Conservation (phyloP, 371 early-diverging fungal species). For the Blyttiomyces sp. region DNA sequence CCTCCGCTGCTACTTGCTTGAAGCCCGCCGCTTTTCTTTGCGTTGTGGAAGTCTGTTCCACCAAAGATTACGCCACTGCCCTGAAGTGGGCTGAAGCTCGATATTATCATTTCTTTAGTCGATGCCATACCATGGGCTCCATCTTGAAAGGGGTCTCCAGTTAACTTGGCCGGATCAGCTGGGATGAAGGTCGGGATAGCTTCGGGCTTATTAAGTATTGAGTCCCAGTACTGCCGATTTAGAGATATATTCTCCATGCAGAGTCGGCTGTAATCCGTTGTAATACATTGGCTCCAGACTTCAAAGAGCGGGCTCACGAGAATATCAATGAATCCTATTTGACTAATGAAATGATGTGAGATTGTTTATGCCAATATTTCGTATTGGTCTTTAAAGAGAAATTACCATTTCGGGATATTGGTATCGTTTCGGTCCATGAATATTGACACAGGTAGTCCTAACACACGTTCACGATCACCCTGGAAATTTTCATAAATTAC, state of each 20-base stretch:
- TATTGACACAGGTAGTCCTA: constrained; percentile 51
- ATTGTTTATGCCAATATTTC: constrained; percentile 1
- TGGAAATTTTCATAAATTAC: constrained; percentile 10
- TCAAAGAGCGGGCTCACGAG: constrained; percentile 51
- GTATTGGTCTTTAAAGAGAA: background rate
- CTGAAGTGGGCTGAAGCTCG: too few relatives aligned
- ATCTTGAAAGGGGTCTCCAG: too few relatives aligned
- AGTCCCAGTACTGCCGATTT: constrained; percentile 40
- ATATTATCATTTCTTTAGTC: too few relatives aligned
- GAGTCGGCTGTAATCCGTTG: constrained; percentile 32
- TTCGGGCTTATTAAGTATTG: constrained; percentile 16
- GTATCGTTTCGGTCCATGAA: constrained; percentile 51
- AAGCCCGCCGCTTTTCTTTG: too few relatives aligned
- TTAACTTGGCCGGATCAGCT: constrained; percentile 3
- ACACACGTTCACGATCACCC: constrained; percentile 50
- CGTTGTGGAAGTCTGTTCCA: too few relatives aligned
- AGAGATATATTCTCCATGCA: constrained; percentile 38
- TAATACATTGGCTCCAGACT: constrained; percentile 40
- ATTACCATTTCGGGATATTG: constrained; percentile 46
- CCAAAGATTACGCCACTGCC: too few relatives aligned
- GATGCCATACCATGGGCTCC: background rate
- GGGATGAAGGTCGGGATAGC: constrained; percentile 15
- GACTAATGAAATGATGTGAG: too few relatives aligned
- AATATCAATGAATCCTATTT: constrained; percentile 55
- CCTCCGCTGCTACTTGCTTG: too few relatives aligned